Conservation (phyloP, 805 yeast genomes). For the Suhomyces sp. region DNA sequence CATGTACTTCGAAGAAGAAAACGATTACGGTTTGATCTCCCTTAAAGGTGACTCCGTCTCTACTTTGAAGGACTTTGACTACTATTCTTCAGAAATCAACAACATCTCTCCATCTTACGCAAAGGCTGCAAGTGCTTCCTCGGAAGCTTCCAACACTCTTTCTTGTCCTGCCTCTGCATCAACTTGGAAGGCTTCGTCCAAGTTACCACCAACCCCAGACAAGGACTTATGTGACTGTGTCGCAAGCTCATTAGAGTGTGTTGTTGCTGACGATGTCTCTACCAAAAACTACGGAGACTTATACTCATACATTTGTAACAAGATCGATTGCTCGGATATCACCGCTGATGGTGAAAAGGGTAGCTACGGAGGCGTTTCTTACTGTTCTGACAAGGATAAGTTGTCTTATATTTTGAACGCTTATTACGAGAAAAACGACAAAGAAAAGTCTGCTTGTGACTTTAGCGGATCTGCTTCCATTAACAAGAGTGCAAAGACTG, state of each 20-base stretch:
- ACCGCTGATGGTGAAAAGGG: constrained; percentile 62
- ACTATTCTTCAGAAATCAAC: constrained; percentile 34
- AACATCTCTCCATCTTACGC: constrained; percentile 37
- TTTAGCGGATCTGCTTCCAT: constrained; percentile 66
- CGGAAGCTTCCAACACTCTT: constrained; percentile 34
- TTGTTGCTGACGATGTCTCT: constrained; percentile 52
- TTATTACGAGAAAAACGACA: constrained; percentile 39
- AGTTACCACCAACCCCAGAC: constrained; percentile 78
- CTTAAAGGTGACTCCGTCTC: constrained; percentile 25
- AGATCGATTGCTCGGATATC: constrained; percentile 61
- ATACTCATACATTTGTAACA: constrained; percentile 56
- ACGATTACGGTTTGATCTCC: constrained; percentile 76
- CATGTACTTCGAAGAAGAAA: constrained; percentile 84
- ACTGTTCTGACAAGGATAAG: constrained; percentile 64
- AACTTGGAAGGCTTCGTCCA: constrained; percentile 66
- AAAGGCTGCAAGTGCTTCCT: constrained; percentile 34
- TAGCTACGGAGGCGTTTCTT: constrained; percentile 68
- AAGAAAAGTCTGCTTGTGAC: constrained; percentile 53
- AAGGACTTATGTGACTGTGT: constrained; percentile 62
- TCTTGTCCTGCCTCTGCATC: constrained; percentile 57
- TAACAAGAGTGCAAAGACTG: constrained; percentile 26
- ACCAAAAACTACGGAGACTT: constrained; percentile 57
- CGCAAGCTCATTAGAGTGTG: constrained; percentile 54
- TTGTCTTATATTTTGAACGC: constrained; percentile 59
- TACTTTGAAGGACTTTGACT: constrained; percentile 23